phyloP scores from a whole-genome alignment of 129 eudicot species.

The Helianthus annuus region HanXRQr2.0-SUNRISE NC_035445.2:137155869-137156368 shows the following conservation, averaged over 20 bases:
- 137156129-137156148: neutral
- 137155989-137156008: no score
- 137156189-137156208: conserved; percentile 27
- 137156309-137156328: neutral
- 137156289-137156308: neutral
- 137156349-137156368: neutral
- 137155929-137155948: no score
- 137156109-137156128: neutral
- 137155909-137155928: no score
- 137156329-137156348: neutral
- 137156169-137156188: conserved; percentile 19
- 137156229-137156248: neutral
- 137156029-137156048: no score
- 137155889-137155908: no score
- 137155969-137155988: no score
- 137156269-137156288: neutral
- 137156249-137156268: neutral
- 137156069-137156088: no score
- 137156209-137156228: conserved; percentile 24
- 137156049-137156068: no score
- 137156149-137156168: conserved; percentile 14
- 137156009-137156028: no score
- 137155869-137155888: no score
- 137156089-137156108: neutral
- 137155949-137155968: no score